Evolutionary conservation across 345 rosid genomes (phyloP), one percentile per base, ranked within the genome.

Genomic region (Syzygium oleosum): DNA sequence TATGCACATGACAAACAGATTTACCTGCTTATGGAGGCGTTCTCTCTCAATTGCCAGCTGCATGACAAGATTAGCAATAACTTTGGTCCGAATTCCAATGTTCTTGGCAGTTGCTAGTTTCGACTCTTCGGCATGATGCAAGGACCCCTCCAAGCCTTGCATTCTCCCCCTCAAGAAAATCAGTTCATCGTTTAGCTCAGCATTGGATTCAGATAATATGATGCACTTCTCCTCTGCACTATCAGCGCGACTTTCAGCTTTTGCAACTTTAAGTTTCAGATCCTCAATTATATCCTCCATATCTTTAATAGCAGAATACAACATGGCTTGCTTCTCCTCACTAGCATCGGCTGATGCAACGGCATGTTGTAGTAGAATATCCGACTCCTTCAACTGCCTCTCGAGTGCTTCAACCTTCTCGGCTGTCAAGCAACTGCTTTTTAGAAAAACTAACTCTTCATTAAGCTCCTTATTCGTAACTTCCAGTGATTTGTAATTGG

Each of bases 11-110:
- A 21, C 83, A 19, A 88, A 49, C 59, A 85, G 38, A 73, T 68
- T 88, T 85, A 96, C 99, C 99, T 96, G 97, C 91, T 92, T 94
- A 88, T 92, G 94, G 87, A 98, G 97, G 46, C 96, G 97, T 88
- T 96, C 99, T 91, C 99, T 94, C 93, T 96, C 99, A 34, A 92
- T 59, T 79, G 96, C 94, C 59, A 98, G 89, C 88, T 92, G 97
- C 94, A 95, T 90, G 86, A 98, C 92, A 88, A 96, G 88, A 90
- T 96, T 95, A n/a, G 93, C 92, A 89, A 98, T 94, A 90, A 93
- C 91, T 94, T 94, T 94, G 89, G 96, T 90, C 87, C 90, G 97
- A 68, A 92, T 53, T 73, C 89, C 88, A 83, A 98, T 94, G 91
- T 93, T 98, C 91, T 94, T 95, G 49, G 97, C 94, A 38, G 94